Conservation (phyloP, 192 early-diverging fungal genomes). For the Oehlia diaphana region DNA sequence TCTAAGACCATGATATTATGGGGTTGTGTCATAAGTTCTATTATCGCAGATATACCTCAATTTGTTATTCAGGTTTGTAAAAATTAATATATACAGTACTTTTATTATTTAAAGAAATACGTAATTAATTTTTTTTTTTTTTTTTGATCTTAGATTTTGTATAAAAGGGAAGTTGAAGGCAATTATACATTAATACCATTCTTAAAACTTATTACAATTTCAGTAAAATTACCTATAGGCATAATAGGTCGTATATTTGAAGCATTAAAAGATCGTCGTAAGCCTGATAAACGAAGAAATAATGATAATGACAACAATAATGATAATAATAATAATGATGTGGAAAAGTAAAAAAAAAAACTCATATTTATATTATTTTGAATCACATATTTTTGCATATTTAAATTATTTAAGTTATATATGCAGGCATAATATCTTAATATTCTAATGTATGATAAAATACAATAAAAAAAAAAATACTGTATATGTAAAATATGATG, state of each 20-base stretch:
- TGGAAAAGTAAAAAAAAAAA: too few species aligned
- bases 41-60: constrained; percentile 5
- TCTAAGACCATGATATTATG: background rate
- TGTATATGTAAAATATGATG: too few species aligned
- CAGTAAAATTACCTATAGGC: background rate
- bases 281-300: too few species aligned
- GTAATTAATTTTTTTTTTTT: background rate
- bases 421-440: too few species aligned
- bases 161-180: background rate
- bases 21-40: background rate
- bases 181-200: background rate
- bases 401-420: too few species aligned
- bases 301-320: too few species aligned
- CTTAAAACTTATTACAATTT: background rate
- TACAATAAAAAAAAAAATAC: too few species aligned
- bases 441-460: too few species aligned
- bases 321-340: too few species aligned
- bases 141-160: background rate
- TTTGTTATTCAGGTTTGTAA: constrained; percentile 15
- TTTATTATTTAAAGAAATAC: background rate
- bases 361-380: too few species aligned
- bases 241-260: background rate
- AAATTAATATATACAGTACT: background rate
- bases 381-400: too few species aligned
- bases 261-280: background rate